These are phyloP conservation scores for Podila verticillata DNA, from an alignment of 192 early-diverging fungal genomes.

Conservation along the genomic window DNA sequence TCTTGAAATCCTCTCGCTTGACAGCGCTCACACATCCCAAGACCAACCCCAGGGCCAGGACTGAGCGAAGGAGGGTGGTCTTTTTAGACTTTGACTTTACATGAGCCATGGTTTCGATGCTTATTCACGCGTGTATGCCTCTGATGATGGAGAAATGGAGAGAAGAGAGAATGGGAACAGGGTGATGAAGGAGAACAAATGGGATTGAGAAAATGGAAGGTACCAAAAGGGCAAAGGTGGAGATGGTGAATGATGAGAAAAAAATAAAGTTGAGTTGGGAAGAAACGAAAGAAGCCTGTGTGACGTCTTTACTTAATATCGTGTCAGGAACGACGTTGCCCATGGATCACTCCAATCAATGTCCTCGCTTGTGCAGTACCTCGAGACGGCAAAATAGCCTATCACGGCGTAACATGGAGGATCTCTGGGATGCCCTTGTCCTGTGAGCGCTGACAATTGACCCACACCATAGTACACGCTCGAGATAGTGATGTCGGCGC, in stretches of 20 bases:
- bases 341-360: no score
- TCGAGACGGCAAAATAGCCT: no score
- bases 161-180: neutral
- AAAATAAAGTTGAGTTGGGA: neutral
- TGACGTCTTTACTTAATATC: conserved; percentile 7
- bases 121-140: neutral
- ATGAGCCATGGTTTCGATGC: neutral
- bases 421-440: no score
- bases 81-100: conserved; percentile 9
- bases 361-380: no score
- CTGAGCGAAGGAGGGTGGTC: conserved; percentile 33
- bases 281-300: neutral
- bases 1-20: conserved; percentile 91
- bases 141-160: neutral
- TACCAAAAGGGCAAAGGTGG: neutral
- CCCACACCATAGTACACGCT: no score
- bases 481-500: no score
- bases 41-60: conserved; percentile 36
- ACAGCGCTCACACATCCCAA: conserved; percentile 55
- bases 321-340: no score
- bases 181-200: neutral
- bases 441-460: no score
- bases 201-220: neutral
- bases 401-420: no score
- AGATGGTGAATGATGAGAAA: neutral